Evolutionary conservation across 1,139 yeast species (phyloP), one percentile per base, ranked within the genome.

Genomic region (Blastobotrys apis): DNA sequence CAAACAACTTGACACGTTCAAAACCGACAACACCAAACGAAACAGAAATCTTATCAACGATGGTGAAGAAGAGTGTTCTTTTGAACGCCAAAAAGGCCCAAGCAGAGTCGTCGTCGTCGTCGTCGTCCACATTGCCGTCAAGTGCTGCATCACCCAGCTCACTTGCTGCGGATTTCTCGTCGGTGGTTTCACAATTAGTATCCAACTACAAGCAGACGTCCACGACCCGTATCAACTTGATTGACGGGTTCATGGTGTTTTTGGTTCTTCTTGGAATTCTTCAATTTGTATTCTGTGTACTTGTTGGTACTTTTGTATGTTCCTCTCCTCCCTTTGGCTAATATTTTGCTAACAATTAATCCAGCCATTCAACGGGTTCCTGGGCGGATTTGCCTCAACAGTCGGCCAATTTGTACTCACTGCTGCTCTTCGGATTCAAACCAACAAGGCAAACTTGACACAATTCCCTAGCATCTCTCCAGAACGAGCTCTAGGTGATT

Each of bases 381-480:
- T 92, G 49, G 94, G 95, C 22, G 98, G 98, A 0, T 92, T 92
- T 62, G 78, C 84, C 48, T 73, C 88, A 32, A 86, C 97, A 48
- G 97, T 92, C 47, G 97, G 95, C 13, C 98, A 94, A 65, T 92
- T 94, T 63, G 97, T 92, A 30, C 75, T 92, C 52, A 77, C 94
- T 13, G 72, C 69, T 19, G 52, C 56, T 32, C 47, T 92, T 59
- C 74, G 98, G 57, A 74, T 90, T 59, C 97, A 90, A 63, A 71
- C 74, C 31, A 68, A 72, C 33, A 60, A 65, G 8, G 64, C 60
- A 21, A 74, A 72, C 51, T 54, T 57, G 30, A 54, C 59, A 13
- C 67, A 72, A 41, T 81, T 82, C 63, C 63, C 67, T 6, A 66
- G 69, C 3, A 78, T 86, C 37, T 68, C 81, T 15, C 92, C 90